Evolutionary conservation across 352 stramenopile species (phyloP).

Genomic region (Thalassiosira delicatula): DNA sequence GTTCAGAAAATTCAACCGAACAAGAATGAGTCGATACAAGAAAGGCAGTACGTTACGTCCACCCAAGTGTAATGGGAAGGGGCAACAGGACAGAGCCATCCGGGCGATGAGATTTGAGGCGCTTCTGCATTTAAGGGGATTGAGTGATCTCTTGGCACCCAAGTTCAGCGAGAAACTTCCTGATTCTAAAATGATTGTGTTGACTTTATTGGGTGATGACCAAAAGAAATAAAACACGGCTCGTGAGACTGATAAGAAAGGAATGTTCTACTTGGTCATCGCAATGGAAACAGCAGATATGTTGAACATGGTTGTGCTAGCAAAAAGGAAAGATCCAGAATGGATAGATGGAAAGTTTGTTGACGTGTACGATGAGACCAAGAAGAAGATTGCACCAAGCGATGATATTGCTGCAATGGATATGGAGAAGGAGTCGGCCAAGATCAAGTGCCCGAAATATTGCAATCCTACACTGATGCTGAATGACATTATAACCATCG

Average conservation of each 20-base stretch:
- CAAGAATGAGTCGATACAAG: background rate
- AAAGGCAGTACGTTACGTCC: background rate
- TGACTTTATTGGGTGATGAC: background rate
- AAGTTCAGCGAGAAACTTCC: background rate
- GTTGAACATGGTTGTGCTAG: background rate
- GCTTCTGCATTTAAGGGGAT: background rate
- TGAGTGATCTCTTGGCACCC: background rate
- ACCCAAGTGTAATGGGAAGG: background rate
- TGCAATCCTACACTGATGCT: background rate
- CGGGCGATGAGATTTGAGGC: background rate
- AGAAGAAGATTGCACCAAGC: constrained; percentile 2
- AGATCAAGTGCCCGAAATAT: background rate
- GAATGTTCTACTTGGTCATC: background rate
- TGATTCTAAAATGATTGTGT: background rate
- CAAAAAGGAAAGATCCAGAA: background rate
- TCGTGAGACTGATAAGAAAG: background rate
- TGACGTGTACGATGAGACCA: background rate
- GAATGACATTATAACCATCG: background rate
- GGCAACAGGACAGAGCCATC: background rate
- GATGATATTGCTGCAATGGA: constrained; percentile 5
- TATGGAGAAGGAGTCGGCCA: background rate
- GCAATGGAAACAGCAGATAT: background rate
- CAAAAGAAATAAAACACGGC: background rate
- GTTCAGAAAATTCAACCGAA: background rate
- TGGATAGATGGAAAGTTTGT: constrained; percentile 1